Conservation (phyloP, 1,284 basidiomycete genomes). For the Stereum hirsutum region DNA sequence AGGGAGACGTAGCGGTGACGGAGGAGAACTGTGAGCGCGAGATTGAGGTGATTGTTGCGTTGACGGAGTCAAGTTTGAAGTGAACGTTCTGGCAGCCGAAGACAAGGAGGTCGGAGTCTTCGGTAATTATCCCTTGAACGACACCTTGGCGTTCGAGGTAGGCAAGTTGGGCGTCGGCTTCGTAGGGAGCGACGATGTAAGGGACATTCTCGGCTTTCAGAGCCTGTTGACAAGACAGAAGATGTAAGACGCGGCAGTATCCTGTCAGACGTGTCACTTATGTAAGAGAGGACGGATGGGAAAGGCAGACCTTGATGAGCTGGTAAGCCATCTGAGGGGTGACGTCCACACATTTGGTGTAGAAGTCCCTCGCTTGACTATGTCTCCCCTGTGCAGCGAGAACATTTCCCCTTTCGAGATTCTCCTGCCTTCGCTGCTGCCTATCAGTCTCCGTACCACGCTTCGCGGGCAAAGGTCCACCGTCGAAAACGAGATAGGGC, state of each 20-base stretch:
- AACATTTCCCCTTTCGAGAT: slow-evolving; percentile 59
- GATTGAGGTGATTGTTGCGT: slow-evolving; percentile 74
- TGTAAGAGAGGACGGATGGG: neutral
- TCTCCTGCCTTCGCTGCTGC: slow-evolving; percentile 60
- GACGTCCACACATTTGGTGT: slow-evolving; percentile 90
- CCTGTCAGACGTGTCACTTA: neutral
- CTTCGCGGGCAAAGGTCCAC: slow-evolving; percentile 93
- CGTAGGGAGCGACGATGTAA: slow-evolving; percentile 96
- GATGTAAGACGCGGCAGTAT: slow-evolving; percentile 9
- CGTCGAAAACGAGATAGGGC: slow-evolving; percentile 95
- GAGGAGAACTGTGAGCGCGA: slow-evolving; percentile 70
- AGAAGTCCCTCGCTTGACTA: slow-evolving; percentile 79
- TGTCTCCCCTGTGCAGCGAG: slow-evolving; percentile 73
- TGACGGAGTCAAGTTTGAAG: slow-evolving; percentile 77
- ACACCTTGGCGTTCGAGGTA: slow-evolving; percentile 81
- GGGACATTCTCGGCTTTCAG: slow-evolving; percentile 69
- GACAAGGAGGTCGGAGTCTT: slow-evolving; percentile 97
- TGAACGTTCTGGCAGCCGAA: slow-evolving; percentile 87
- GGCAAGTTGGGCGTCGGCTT: slow-evolving; percentile 96
- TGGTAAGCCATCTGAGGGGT: slow-evolving; percentile 98
- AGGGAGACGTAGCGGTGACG: slow-evolving; percentile 30
- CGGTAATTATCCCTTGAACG: slow-evolving; percentile 92
- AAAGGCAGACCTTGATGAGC: slow-evolving; percentile 74
- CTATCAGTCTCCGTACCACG: slow-evolving; percentile 82
- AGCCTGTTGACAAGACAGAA: slow-evolving; percentile 41